Evolutionary conservation across 371 early-diverging fungal genomes (phyloP).

Genomic region (Mucor ambiguus): DNA sequence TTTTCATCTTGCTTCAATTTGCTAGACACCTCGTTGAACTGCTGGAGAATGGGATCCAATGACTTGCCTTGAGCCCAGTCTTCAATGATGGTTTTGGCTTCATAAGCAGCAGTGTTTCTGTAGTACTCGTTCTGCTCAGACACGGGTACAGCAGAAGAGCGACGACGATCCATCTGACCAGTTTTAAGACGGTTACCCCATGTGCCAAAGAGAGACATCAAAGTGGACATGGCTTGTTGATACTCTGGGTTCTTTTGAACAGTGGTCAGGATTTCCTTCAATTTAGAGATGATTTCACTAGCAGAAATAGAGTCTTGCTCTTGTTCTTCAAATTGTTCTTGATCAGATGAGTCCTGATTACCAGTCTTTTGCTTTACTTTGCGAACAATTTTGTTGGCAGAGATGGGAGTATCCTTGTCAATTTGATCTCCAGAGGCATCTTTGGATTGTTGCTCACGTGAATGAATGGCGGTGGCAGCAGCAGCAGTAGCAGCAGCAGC

Average conservation of each 20-base stretch:
- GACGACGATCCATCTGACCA: conserved; percentile 8
- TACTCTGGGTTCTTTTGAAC: conserved; percentile 47
- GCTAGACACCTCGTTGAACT: background rate
- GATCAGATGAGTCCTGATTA: background rate
- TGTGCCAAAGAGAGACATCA: conserved; percentile 28
- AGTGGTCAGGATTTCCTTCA: conserved; percentile 10
- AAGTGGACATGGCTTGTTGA: conserved; percentile 39
- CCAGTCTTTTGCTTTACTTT: conserved; percentile 1
- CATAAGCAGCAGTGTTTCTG: conserved; percentile 14
- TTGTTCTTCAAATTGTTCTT: background rate
- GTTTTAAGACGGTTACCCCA: conserved; percentile 34
- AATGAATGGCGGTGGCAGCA: background rate
- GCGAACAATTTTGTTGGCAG: conserved; percentile 1
- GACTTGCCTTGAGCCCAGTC: conserved; percentile 57
- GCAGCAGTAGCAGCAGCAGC: background rate
- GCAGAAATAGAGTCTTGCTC: background rate
- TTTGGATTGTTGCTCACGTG: background rate
- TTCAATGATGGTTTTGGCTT: conserved; percentile 53
- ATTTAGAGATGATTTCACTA: background rate
- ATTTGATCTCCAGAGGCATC: background rate
- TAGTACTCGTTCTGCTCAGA: conserved; percentile 14
- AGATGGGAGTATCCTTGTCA: background rate
- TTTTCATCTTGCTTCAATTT: conserved; percentile 7
- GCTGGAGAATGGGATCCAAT: conserved; percentile 35
- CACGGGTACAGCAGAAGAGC: conserved; percentile 4